These are phyloP conservation scores for sorghum (Sorghum bicolor) DNA, from an alignment of 176 grass and related monocot genomes.

Conservation along the genomic window DNA sequence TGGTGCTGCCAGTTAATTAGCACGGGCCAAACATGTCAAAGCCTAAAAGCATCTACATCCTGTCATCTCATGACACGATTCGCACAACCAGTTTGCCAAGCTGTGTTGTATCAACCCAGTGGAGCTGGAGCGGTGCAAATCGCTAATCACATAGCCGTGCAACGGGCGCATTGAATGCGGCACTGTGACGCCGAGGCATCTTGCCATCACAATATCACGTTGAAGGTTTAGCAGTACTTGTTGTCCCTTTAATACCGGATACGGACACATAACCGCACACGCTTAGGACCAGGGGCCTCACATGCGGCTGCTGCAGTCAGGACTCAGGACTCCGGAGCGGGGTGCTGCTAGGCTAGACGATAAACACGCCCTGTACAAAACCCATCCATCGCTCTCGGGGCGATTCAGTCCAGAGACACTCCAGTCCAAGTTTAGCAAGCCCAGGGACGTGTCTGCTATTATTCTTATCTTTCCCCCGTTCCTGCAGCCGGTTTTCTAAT, in stretches of 20 bases:
- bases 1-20: not conserved
- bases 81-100: not conserved
- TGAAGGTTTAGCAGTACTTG: constrained; percentile 1
- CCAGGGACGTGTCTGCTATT: not conserved
- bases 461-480: too few relatives aligned
- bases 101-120: not conserved
- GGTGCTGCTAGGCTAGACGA: not conserved
- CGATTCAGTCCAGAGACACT: constrained; percentile 29
- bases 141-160: not conserved
- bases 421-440: constrained; percentile 11
- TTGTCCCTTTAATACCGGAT: constrained; percentile 33
- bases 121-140: not conserved
- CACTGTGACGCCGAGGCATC: not conserved
- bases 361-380: not conserved
- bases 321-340: not conserved
- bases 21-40: not conserved
- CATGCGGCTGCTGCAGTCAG: constrained; percentile 8
- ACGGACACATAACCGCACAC: constrained; percentile 30
- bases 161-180: constrained; percentile 2
- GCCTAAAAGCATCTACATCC: not conserved
- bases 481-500: not conserved
- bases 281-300: constrained; percentile 31
- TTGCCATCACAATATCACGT: constrained; percentile 15
- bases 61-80: not conserved
- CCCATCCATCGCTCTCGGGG: not conserved